Evolutionary conservation across 345 rosid species (phyloP).

Genomic region (Carallia brachiata): DNA sequence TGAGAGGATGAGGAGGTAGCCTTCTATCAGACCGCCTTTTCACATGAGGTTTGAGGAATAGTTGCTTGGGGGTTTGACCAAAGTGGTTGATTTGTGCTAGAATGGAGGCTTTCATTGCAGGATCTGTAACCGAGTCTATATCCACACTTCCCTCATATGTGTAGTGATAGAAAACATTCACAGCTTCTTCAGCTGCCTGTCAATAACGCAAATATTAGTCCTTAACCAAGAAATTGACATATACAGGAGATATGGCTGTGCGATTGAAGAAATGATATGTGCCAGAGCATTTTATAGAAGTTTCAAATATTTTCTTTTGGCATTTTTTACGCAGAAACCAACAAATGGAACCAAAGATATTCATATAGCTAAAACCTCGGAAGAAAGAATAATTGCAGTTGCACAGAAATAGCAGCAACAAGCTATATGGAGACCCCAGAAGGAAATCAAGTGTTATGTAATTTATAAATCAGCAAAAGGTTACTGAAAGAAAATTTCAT

Average conservation of each 20-base stretch:
- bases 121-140: constrained; percentile 94
- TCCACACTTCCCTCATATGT: constrained; percentile 99
- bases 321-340: too few species aligned
- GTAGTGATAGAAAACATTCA: constrained; percentile 98
- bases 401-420: too few species aligned
- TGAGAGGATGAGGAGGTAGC: constrained; percentile 83
- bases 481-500: too few species aligned
- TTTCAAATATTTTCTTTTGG: too few species aligned
- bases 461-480: too few species aligned
- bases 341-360: too few species aligned
- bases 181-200: constrained; percentile 98
- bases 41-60: constrained; percentile 86
- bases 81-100: constrained; percentile 98
- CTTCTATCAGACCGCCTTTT: constrained; percentile 75
- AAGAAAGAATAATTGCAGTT: too few species aligned
- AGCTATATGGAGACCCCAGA: too few species aligned
- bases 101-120: constrained; percentile 98
- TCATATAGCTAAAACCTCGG: too few species aligned
- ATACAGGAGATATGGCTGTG: neutral
- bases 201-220: constrained; percentile 16
- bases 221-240: neutral
- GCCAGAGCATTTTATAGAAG: neutral
- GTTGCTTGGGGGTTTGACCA: constrained; percentile 98
- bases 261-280: neutral
- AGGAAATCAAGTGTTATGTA: too few species aligned